A percentile compares a stretch with the other conserved stretches of the same genome.
Conservation (phyloP, 2,329 filamentous ascomycete species). For the Aspergillus sp. region DNA sequence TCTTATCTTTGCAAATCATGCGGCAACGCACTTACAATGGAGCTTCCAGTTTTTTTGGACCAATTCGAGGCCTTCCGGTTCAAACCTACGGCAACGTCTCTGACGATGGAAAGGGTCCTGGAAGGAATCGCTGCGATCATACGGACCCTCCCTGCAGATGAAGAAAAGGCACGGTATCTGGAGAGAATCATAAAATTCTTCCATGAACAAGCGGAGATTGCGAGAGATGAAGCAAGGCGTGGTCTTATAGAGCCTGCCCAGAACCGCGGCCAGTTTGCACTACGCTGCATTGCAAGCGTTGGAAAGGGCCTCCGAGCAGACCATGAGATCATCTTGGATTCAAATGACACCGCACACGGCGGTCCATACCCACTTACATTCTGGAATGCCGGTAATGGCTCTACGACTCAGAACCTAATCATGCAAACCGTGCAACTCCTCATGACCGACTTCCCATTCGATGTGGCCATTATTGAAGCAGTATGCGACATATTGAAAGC, state of each 20-base stretch:
- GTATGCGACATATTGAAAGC: constrained; percentile 46
- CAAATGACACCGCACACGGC: constrained; percentile 23
- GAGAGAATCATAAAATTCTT: constrained; percentile 38
- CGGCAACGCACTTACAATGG: constrained; percentile 36
- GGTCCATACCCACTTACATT: constrained; percentile 33
- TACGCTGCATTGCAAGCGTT: constrained; percentile 41
- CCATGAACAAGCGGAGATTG: constrained; percentile 31
- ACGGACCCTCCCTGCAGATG: constrained; percentile 38
- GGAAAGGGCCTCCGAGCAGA: constrained; percentile 40
- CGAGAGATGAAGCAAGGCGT: constrained; percentile 28
- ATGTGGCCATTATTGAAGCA: constrained; percentile 43
- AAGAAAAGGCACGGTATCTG: constrained; percentile 38
- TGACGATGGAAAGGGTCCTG: constrained; percentile 41
- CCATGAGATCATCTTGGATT: constrained; percentile 34
- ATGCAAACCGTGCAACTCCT: constrained; percentile 41
- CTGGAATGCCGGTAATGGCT: constrained; percentile 35
- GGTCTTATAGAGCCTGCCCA: constrained; percentile 34
- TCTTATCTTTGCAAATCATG: constrained; percentile 44
- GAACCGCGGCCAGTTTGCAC: constrained; percentile 31
- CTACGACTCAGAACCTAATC: constrained; percentile 31
- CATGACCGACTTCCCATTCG: constrained; percentile 38
- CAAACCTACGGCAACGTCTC: constrained; percentile 34
- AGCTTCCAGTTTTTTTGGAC: constrained; percentile 42
- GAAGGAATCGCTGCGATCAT: constrained; percentile 46
- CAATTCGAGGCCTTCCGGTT: constrained; percentile 39